Evolutionary conservation across 768 basidiomycete species (phyloP).

Genomic region (Calocera cornea): DNA sequence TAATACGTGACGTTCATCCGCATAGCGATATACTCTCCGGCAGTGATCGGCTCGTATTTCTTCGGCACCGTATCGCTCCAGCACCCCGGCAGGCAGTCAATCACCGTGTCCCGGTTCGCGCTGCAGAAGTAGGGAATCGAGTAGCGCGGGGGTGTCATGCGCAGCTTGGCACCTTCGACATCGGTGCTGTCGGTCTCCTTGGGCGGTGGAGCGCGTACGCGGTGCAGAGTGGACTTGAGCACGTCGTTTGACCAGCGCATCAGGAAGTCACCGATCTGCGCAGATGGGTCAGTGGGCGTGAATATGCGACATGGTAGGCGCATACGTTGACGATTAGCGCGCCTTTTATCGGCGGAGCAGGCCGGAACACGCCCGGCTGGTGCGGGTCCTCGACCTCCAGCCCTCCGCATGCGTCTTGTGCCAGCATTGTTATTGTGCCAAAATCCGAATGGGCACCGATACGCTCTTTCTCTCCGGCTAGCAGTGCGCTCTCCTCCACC

Average conservation of each 20-base stretch:
- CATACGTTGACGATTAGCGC: conserved; percentile 36
- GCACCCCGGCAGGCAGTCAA: conserved; percentile 38
- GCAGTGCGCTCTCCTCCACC: conserved; percentile 24
- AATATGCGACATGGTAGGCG: background rate
- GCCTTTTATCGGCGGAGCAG: conserved; percentile 30
- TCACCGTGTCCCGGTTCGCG: conserved; percentile 26
- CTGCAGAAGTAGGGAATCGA: conserved; percentile 40
- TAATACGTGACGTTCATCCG: conserved; percentile 1
- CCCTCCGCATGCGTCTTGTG: conserved; percentile 49
- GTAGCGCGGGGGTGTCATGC: conserved; percentile 39
- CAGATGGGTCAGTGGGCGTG: background rate
- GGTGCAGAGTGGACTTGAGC: conserved; percentile 32
- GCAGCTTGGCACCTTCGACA: conserved; percentile 8
- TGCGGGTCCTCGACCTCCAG: conserved; percentile 47
- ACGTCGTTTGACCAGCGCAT: conserved; percentile 33
- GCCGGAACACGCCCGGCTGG: conserved; percentile 26
- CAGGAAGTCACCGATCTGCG: conserved; percentile 33
- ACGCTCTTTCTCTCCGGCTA: conserved; percentile 29
- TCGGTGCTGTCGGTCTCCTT: conserved; percentile 9
- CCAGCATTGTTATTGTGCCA: conserved; percentile 43
- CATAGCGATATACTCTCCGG: conserved; percentile 26
- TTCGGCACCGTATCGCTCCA: conserved; percentile 39
- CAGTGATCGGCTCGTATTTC: conserved; percentile 36
- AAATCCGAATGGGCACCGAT: conserved; percentile 40
- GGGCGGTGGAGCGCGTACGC: conserved; percentile 34